Base-by-base conservation (phyloP, 345 rosid species). In the Pistacia atlantica region DNA sequence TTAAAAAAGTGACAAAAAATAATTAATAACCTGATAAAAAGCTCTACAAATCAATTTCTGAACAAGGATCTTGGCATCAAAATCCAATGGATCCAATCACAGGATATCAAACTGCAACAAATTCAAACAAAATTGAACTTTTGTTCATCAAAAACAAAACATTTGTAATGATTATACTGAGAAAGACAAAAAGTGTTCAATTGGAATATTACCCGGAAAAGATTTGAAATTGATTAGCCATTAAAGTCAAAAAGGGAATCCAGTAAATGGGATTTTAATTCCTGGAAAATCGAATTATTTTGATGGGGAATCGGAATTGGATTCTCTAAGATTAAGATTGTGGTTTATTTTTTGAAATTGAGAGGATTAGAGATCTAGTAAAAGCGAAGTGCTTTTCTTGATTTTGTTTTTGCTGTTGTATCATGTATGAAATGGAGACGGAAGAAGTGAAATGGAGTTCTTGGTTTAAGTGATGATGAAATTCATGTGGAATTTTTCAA, bases 71-170 rank as follows among this genome's bases (percentile, higher is more conserved):
- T 42, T 62, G 48, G 72, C 72, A 64, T 64, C 65, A 72, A 69
- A 52, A 74, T 80, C 81, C 77, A 52, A 79, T 37, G 82, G 80
- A 83, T 83, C 87, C 85, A 45, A 67, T 76, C 65, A 67, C 78
- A 78, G 35, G n/a, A 51, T 12, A 83, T 38, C 46, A 56, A 83
- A 75, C 81, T 48, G 79, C 78, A 83, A 45, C 70, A 11, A 73
- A 71, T 52, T 65, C 65, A 58, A 58, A 60, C 54, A 69, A 62
- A 18, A 37, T 33, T 57, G 7, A 13, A 59, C 62, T 48, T 71
- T 62, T 59, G 14, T 55, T 12, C 20, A 17, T 28, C 28, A 72
- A 42, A 80, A 52, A 16, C 48, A 55, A 38, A 48, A 28, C 49
- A 55, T 74, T 37, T 16, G 31, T 8, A 66, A 2, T 33, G 31